Percentiles rank a stretch among this genome's conserved stretches.
These are phyloP conservation scores for Rutidosis leptorrhynchoides DNA, from an alignment of 129 eudicot genomes.

Conservation along the genomic window DNA sequence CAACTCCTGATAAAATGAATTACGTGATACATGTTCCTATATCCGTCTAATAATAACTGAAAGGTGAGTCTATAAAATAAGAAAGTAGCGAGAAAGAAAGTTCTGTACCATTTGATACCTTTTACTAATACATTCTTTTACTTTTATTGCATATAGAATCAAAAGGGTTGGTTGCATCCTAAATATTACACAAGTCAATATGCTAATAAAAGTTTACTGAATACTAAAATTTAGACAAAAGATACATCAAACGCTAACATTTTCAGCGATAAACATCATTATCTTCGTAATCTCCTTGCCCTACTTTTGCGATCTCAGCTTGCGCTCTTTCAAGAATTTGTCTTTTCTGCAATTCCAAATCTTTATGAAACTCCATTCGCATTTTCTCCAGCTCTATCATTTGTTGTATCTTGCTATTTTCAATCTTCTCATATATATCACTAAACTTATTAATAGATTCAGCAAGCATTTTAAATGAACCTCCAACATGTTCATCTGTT, in stretches of 20 bases:
- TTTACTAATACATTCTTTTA: slow-evolving; percentile 29
- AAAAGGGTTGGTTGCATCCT: slow-evolving; percentile 18
- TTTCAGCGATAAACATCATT: slow-evolving; percentile 54
- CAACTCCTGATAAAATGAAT: no score
- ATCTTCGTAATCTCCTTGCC: slow-evolving; percentile 53
- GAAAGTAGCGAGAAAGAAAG: slow-evolving; percentile 6
- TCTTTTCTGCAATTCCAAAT: slow-evolving; percentile 72
- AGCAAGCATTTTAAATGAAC: slow-evolving; percentile 57
- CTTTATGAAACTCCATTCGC: slow-evolving; percentile 69
- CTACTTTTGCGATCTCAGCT: slow-evolving; percentile 57
- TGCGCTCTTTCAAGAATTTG: slow-evolving; percentile 75
- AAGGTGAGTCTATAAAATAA: slow-evolving; percentile 9
- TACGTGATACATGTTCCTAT: no score
- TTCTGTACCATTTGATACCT: slow-evolving; percentile 18
- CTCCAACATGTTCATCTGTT: slow-evolving; percentile 22
- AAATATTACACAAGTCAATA: slow-evolving; percentile 42
- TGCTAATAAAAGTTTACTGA: slow-evolving; percentile 20
- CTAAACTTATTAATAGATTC: slow-evolving; percentile 71
- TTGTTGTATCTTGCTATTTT: slow-evolving; percentile 57
- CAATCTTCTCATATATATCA: slow-evolving; percentile 63
- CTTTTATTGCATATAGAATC: slow-evolving; percentile 30
- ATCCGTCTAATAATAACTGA: no score
- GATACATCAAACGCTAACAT: slow-evolving; percentile 44
- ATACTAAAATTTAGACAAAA: slow-evolving; percentile 24
- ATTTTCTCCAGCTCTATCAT: slow-evolving; percentile 76